Conservation (phyloP, 2,329 filamentous ascomycete genomes). For the Aspergillus vadensis region DNA sequence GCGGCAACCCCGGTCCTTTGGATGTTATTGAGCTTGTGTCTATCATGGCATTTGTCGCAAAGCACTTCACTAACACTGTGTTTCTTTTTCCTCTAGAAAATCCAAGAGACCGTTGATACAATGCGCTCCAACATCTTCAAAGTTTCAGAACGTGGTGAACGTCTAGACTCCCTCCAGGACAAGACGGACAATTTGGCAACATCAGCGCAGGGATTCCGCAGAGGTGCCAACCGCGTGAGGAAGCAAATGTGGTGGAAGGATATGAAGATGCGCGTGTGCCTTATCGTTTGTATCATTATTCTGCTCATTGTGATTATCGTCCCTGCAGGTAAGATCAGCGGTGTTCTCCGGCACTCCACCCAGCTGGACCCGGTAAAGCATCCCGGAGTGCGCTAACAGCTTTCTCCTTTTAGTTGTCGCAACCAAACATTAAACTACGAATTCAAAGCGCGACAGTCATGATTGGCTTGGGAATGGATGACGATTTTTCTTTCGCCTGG, state of each 20-base stretch:
- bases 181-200: conserved; percentile 91
- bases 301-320: conserved; percentile 93
- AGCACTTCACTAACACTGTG: neutral
- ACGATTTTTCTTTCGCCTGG: conserved; percentile 28
- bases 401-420: conserved; percentile 43
- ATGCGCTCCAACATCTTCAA: conserved; percentile 99
- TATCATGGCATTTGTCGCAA: neutral
- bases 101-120: conserved; percentile 89
- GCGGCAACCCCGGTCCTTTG: neutral
- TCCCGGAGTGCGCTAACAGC: conserved; percentile 19
- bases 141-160: conserved; percentile 88
- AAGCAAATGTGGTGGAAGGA: conserved; percentile 99
- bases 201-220: conserved; percentile 92
- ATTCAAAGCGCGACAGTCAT: conserved; percentile 27
- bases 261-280: conserved; percentile 99
- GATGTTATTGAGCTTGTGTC: neutral
- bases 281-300: conserved; percentile 87
- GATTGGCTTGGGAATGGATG: conserved; percentile 35
- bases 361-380: neutral
- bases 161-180: conserved; percentile 83
- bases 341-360: neutral
- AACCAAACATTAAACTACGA: conserved; percentile 43
- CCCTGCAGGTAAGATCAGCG: conserved; percentile 71
- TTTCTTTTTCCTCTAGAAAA: conserved; percentile 67
- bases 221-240: conserved; percentile 92